Base-by-base conservation (phyloP, 2,329 filamentous ascomycete species). In the Epichloe sp. region DNA sequence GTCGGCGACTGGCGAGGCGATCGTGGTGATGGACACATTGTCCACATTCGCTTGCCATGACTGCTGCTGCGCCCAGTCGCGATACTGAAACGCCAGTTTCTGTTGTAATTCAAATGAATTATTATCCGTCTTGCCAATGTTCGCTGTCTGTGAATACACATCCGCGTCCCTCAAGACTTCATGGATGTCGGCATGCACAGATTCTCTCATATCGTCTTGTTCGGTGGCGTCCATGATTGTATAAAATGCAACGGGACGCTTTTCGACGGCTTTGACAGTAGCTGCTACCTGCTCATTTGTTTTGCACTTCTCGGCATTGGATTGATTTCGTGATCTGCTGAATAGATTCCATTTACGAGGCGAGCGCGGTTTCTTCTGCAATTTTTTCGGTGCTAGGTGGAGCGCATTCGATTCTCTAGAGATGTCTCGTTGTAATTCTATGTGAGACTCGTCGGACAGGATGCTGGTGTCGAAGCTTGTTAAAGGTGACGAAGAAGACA, bases 291-390 rank as follows among this genome's bases (percentile, higher is more conserved):
- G 58, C 5, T 64, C 58, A 7, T 64, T 60, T 23, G 70, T 67
- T 5, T 66, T 59, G 15, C 62, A 62, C 53, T 69, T 70, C 52
- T 71, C 73, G 3, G 56, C 59, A 48, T 62, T 60, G 3, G 70
- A 59, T 42, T 71, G 67, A 37, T 64, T 71, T 34, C 78, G 75
- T 0, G 76, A 76, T 45, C 78, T 71, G 47, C 79, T 73, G 56
- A 84, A 83, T 12, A 83, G 62, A 55, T 82, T 83, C 80, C 80
- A 84, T 57, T 76, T 81, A 7, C 76, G 72, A 23, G 79, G 78
- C 26, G 77, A 79, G 43, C 71, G 74, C 1, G 73, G 62, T 49
- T 72, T 71, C 61, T 80, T 82, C 21, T 72, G 70, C 21, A 79
- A 63, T 61, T 82, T 83, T 63, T 75, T 81, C 0, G 76, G 67